phyloP scores from a whole-genome alignment of 768 basidiomycete genomes.

The Macrolepiota dolichaula region DNA sequence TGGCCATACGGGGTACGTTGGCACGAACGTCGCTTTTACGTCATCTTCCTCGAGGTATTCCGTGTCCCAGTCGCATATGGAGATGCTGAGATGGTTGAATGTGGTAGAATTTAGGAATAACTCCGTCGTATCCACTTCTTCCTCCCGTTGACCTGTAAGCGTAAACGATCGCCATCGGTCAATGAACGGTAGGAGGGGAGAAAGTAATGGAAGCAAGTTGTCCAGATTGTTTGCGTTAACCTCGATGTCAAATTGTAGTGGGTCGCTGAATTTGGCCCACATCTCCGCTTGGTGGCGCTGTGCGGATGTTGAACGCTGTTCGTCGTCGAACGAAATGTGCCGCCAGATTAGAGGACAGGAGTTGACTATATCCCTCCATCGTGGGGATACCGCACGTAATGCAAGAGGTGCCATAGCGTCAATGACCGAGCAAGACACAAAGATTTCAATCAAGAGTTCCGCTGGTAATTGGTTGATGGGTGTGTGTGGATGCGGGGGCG shows the following conservation, averaged over 20 bases:
- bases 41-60: constrained; percentile 28
- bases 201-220: constrained; percentile 57
- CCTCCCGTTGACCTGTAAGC: constrained; percentile 39
- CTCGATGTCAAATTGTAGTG: constrained; percentile 53
- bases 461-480: constrained; percentile 42
- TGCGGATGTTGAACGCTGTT: constrained; percentile 25
- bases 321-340: constrained; percentile 47
- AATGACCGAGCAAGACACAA: constrained; percentile 39
- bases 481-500: constrained; percentile 9
- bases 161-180: constrained; percentile 55
- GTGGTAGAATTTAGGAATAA: constrained; percentile 21
- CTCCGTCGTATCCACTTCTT: constrained; percentile 25
- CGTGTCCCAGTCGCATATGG: constrained; percentile 29
- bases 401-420: constrained; percentile 46
- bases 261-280: constrained; percentile 52
- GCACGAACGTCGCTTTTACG: constrained; percentile 28
- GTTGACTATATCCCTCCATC: constrained; percentile 55
- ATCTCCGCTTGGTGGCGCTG: constrained; percentile 42
- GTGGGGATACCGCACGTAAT: constrained; percentile 50
- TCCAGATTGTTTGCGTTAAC: constrained; percentile 46
- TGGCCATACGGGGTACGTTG: constrained; percentile 25
- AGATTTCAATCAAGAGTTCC: constrained; percentile 64
- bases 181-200: constrained; percentile 54
- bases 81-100: constrained; percentile 35
- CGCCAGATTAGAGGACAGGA: constrained; percentile 63